phyloP scores from a whole-genome alignment of 73 alveolate species.

The Tetrahymena thermophila region DNA sequence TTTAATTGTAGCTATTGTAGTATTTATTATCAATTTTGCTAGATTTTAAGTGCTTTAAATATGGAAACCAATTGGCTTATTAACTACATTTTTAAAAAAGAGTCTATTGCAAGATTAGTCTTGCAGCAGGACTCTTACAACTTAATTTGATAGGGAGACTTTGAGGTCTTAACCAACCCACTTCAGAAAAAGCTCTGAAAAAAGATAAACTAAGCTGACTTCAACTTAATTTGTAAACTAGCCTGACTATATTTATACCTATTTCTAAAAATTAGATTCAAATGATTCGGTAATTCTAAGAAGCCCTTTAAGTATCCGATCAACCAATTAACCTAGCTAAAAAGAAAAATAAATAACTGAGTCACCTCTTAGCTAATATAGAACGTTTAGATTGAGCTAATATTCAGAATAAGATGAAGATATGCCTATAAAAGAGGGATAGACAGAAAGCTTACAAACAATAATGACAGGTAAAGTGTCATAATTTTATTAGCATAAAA shows the following conservation, averaged over 20 bases:
- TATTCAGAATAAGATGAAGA: background rate
- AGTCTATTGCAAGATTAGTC: background rate
- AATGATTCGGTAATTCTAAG: background rate
- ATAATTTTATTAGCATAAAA: too few species aligned
- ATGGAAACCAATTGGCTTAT: background rate
- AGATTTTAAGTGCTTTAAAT: background rate
- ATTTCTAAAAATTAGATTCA: too few species aligned
- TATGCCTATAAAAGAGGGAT: background rate
- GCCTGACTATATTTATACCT: background rate
- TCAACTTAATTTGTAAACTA: background rate
- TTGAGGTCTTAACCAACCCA: background rate
- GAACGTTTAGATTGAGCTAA: background rate
- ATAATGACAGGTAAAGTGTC: background rate
- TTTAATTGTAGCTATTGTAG: background rate
- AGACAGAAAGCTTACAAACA: background rate
- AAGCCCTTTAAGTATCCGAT: background rate
- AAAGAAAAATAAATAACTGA: background rate
- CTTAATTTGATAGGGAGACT: background rate
- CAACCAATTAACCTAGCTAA: background rate
- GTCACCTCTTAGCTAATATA: background rate
- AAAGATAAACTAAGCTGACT: background rate
- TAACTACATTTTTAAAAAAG: background rate
- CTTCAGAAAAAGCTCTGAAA: background rate
- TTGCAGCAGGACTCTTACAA: background rate
- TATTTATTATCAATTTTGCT: background rate